Conservation (phyloP, 108 stramenopile species). For the Skeletonema potamos region DNA sequence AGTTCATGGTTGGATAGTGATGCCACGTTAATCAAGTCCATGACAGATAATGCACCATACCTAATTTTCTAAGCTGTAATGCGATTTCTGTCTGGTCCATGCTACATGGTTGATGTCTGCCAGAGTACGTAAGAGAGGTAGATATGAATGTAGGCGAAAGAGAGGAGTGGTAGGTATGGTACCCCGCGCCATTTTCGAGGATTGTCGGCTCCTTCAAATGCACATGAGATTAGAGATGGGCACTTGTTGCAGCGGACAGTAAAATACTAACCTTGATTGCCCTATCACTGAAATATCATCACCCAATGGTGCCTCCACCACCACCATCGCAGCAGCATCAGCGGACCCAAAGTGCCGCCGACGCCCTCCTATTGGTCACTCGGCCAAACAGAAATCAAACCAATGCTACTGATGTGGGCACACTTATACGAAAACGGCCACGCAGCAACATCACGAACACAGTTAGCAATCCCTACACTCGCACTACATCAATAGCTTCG, state of each 20-base stretch:
- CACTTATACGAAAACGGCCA: not conserved
- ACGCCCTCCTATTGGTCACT: not conserved
- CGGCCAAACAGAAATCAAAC: not conserved
- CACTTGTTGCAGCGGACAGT: no score
- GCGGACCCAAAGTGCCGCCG: not conserved
- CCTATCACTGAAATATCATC: not conserved
- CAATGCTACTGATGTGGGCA: not conserved
- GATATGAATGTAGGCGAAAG: no score
- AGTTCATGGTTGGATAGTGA: constrained; percentile 34
- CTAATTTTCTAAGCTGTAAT: no score
- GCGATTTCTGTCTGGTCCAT: no score
- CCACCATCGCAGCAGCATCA: not conserved
- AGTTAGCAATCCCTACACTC: constrained; percentile 1
- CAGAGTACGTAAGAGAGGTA: no score
- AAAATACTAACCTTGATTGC: not conserved
- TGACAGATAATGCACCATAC: no score
- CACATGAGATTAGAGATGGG: no score
- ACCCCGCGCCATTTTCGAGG: no score
- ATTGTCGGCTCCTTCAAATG: no score
- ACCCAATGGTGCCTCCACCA: not conserved
- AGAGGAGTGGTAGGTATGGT: no score
- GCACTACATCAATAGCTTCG: not conserved
- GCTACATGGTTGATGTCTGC: no score
- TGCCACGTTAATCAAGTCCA: constrained; percentile 15
- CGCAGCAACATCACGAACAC: not conserved